phyloP scores from a whole-genome alignment of 768 basidiomycete genomes.

The Rhodosporidiobolus odoratus region DNA sequence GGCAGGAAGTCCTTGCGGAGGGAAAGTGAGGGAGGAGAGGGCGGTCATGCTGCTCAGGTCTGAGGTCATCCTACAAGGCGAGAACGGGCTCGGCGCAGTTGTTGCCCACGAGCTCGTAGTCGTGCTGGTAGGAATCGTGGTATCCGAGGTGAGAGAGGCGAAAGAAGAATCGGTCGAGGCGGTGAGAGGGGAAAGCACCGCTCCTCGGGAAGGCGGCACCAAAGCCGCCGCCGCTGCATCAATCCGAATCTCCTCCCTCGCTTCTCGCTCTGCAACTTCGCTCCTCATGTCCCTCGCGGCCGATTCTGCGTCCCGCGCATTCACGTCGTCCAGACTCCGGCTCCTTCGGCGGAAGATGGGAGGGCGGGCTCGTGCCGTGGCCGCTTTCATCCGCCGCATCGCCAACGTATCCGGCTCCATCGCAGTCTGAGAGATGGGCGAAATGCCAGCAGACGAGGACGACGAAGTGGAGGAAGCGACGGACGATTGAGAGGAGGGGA shows the following conservation, averaged over 20 bases:
- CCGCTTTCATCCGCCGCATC: constrained; percentile 2
- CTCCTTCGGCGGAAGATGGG: constrained; percentile 22
- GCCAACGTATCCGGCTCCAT: constrained; percentile 15
- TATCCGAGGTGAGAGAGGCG: too few species aligned
- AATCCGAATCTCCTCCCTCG: neutral
- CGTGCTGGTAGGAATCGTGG: too few species aligned
- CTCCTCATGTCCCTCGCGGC: neutral
- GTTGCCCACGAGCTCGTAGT: too few species aligned
- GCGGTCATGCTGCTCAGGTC: neutral
- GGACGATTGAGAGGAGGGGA: neutral
- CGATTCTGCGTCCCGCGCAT: neutral
- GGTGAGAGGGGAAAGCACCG: neutral
- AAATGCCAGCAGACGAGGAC: too few species aligned
- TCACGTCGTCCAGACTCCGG: constrained; percentile 26
- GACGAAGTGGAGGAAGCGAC: neutral
- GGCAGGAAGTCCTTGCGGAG: too few species aligned
- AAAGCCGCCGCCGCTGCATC: neutral
- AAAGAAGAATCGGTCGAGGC: neutral
- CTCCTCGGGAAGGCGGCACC: neutral
- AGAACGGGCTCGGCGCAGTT: too few species aligned
- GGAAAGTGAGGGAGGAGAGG: too few species aligned
- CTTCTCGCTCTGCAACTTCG: neutral
- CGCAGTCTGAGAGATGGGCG: too few species aligned
- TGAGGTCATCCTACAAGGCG: too few species aligned
- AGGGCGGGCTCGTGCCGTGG: constrained; percentile 1